Conservation (phyloP, 1,284 basidiomycete species). For the Rhodotorula sp. region DNA sequence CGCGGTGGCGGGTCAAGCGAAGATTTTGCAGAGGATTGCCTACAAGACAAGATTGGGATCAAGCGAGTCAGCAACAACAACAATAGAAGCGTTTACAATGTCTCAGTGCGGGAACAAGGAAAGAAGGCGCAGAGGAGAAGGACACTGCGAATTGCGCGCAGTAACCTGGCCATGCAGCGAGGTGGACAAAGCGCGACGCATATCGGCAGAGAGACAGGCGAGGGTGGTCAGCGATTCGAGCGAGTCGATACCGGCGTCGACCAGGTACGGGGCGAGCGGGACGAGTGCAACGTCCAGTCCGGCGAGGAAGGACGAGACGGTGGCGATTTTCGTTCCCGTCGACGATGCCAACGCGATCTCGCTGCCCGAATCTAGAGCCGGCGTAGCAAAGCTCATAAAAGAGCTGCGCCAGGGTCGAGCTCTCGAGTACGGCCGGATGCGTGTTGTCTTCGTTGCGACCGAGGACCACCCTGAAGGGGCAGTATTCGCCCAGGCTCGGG, state of each 20-base stretch:
- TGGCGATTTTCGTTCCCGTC: not conserved
- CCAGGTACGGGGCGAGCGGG: not conserved
- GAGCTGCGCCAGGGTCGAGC: not conserved
- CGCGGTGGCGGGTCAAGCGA: no score
- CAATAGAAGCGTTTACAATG: no score
- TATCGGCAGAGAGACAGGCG: not conserved
- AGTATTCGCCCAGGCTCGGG: not conserved
- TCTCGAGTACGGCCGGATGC: not conserved
- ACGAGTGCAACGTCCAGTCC: not conserved
- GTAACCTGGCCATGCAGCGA: no score
- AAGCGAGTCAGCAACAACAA: not conserved
- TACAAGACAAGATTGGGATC: not conserved
- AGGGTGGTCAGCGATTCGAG: not conserved
- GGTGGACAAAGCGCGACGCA: not conserved
- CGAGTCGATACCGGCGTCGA: conserved; percentile 1
- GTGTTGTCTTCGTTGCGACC: no score
- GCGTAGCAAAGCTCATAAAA: no score
- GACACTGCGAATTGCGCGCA: no score
- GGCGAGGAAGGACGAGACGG: not conserved
- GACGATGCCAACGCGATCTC: not conserved
- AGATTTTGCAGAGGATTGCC: not conserved
- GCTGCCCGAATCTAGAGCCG: not conserved
- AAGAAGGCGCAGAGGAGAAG: no score
- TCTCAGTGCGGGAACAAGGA: no score
- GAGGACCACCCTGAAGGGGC: not conserved